Base-by-base conservation (phyloP, 148 eudicot species). In the Rhododendron henanense region DNA sequence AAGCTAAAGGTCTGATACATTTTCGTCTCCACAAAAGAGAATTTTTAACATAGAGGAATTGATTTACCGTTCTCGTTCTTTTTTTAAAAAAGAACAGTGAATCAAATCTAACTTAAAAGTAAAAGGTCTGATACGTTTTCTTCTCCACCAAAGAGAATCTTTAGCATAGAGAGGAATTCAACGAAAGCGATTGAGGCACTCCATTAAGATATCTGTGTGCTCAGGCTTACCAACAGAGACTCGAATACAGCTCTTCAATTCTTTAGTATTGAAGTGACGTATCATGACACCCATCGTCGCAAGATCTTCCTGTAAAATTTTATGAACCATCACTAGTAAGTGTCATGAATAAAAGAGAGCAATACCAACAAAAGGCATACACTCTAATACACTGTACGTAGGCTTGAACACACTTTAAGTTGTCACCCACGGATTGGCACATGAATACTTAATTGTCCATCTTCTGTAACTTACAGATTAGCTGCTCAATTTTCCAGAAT, bases 181-280 rank as follows among this genome's bases (percentile, higher is more conserved):
- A 47, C 61, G 79, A 45, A 93, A 67, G 57, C 84, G 69, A 65
- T 85, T 91, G 45, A 95, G 93, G 87, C 99, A 87, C 39, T 91
- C 83, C 95, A 97, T 97, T 41, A 97, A 88, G n/a, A 91, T 93
- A 63, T 93, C 94, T 35, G 99, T 95, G 81, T 95, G 99, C 90
- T 97, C 99, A 18, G 98, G 98, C 90, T 97, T 97, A 77, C 99
- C 99, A 63, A 95, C 99, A 33, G 98, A 97, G 21, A 97, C 94
- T 11, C 99, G 96, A 81, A 97, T 98, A 88, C 92, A 97, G 84
- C 98, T 93, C 63, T 88, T 89, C 83, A 97, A 84, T 86, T 94
- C 98, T 87, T 94, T 93, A 88, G 91, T 96, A 82, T 92, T 93
- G 92, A 95, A 96, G 90, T 96, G 98, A 85, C 98, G 98, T 69